Conservation (phyloP, 345 rosid genomes). For the Eucalyptus globulus region DNA sequence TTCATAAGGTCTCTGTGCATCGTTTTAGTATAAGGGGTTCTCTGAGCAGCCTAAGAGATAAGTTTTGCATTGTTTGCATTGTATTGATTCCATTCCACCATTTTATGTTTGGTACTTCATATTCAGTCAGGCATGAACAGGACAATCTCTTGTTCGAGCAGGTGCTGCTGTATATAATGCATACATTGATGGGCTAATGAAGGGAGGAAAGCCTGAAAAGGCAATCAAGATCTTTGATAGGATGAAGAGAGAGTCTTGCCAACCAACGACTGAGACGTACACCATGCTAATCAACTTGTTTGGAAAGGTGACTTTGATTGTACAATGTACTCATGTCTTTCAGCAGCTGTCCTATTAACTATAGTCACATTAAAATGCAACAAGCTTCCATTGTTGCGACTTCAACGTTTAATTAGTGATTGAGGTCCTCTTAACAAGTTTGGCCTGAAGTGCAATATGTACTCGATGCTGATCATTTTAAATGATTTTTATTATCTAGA, state of each 20-base stretch:
- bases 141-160: background rate
- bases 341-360: background rate
- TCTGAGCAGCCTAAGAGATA: background rate
- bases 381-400: background rate
- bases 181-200: conserved; percentile 71
- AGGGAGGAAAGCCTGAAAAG: conserved; percentile 49
- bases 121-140: background rate
- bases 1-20: background rate
- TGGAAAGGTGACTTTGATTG: conserved; percentile 49
- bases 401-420: background rate
- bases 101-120: background rate
- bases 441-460: background rate
- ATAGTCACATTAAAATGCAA: background rate
- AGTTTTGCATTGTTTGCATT: background rate
- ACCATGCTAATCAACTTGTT: conserved; percentile 80
- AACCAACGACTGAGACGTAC: conserved; percentile 67
- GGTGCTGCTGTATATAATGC: conserved; percentile 79
- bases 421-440: background rate
- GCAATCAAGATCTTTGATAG: conserved; percentile 57
- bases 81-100: background rate
- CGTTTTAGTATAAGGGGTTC: background rate
- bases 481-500: background rate
- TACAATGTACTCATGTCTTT: background rate
- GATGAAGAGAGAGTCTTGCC: conserved; percentile 66
- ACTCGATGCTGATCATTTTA: background rate